phyloP scores from a whole-genome alignment of 805 yeast genomes.

The Barnettozyma pratensis region DNA sequence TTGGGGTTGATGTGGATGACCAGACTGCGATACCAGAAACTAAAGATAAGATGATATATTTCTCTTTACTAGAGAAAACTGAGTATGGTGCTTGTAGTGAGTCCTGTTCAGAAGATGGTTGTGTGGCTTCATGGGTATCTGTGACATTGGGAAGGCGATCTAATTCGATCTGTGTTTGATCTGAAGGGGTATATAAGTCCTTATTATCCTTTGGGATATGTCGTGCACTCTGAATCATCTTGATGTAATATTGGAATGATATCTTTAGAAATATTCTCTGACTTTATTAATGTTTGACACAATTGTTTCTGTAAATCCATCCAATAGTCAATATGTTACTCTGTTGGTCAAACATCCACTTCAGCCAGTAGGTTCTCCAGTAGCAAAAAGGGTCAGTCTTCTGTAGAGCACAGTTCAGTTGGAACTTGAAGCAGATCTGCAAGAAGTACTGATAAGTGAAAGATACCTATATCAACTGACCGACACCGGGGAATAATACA shows the following conservation, averaged over 20 bases:
- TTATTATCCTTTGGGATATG: background rate
- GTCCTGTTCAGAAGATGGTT: background rate
- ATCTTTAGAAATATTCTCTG: background rate
- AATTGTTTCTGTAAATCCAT: no score
- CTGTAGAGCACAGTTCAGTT: no score
- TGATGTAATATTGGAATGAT: background rate
- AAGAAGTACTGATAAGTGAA: no score
- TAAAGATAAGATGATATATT: conserved; percentile 32
- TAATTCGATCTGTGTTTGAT: background rate
- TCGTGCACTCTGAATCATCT: no score
- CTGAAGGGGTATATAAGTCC: background rate
- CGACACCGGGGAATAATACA: no score
- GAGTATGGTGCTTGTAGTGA: conserved; percentile 26
- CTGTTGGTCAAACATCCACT: no score
- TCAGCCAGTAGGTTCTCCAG: no score
- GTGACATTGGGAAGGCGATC: conserved; percentile 1
- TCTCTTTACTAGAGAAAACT: conserved; percentile 38
- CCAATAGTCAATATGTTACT: no score
- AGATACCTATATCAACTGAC: no score
- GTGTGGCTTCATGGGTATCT: conserved; percentile 19
- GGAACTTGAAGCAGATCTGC: no score
- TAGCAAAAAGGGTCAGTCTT: no score
- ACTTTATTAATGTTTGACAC: no score
- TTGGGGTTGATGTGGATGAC: conserved; percentile 71
- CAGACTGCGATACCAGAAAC: conserved; percentile 47